Conservation (phyloP, 1,284 basidiomycete species). For the Volvariella surrecta region DNA sequence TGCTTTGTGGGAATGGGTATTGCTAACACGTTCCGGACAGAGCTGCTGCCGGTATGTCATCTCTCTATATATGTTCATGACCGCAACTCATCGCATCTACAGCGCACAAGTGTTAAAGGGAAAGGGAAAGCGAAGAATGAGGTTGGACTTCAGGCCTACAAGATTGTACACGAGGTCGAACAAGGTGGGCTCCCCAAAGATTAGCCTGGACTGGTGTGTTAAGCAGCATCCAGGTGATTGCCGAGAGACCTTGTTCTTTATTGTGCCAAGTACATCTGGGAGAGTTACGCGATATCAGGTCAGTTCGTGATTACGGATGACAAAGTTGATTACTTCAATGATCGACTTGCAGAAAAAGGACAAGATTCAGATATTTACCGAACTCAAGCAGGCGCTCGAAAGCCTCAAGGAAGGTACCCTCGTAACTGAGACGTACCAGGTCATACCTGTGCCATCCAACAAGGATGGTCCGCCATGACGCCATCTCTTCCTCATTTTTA, state of each 20-base stretch:
- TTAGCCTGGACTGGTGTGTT: not conserved
- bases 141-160: slow-evolving; percentile 37
- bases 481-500: too few relatives aligned
- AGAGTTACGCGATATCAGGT: slow-evolving; percentile 58
- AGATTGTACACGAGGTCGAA: slow-evolving; percentile 26
- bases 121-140: not conserved
- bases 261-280: slow-evolving; percentile 61
- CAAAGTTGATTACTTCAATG: not conserved
- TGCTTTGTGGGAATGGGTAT: slow-evolving; percentile 73
- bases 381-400: slow-evolving; percentile 10
- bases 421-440: not conserved
- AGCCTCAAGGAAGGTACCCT: slow-evolving; percentile 1
- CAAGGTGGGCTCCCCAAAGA: slow-evolving; percentile 1
- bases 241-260: slow-evolving; percentile 54
- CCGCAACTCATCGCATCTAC: not conserved
- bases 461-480: too few relatives aligned
- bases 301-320: slow-evolving; percentile 7
- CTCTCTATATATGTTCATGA: not conserved
- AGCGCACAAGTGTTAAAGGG: not conserved
- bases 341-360: slow-evolving; percentile 16
- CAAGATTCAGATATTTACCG: slow-evolving; percentile 18
- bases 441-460: not conserved
- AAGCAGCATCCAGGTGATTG: not conserved
- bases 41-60: slow-evolving; percentile 16
- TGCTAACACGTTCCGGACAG: slow-evolving; percentile 42